Base-by-base conservation (phyloP, 23 red algal species). In the Gracilaria gracilis region DNA sequence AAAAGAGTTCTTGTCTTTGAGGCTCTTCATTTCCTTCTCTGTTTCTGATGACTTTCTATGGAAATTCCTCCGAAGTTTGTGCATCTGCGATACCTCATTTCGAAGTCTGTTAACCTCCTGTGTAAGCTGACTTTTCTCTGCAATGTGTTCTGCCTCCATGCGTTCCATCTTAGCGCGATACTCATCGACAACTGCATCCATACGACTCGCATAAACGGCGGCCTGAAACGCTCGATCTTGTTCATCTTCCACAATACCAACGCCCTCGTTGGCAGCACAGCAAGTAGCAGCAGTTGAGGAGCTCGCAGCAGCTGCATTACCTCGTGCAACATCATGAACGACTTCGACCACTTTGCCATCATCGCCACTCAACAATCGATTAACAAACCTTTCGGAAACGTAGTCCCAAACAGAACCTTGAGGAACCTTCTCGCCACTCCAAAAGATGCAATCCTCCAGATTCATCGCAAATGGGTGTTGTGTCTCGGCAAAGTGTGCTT, bases 371-470 rank as follows among this genome's bases (percentile, higher is more conserved):
- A 98, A 40, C 66, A 98, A 82, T 54, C 95, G 80, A 79, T 94
- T 92, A 29, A 98, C 95, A 98, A 94, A 98, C 50, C 87, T 71
- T 23, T 94, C 95, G 15, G 90, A 92, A 0, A 93, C 91, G 40
- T 98, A 98, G 77, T 98, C 95, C 95, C 95, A 98, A 24, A 98
- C 95, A 57, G 80, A 76, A n/a, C 95, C 92, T 3, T 82, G 70
- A 36, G 93, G 61, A 24, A 96, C 34, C 28, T 86, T 85, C 17
- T 89, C 86, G 15, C 87, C 87, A 25, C 42, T 91, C 73, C 73
- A 91, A 91, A 91, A 91, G 23, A 61, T 80, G 17, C 29, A 65
- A 19, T 84, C 90, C 40, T 75, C 82, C 28, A 93, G 54, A 27
- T 75, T 83, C 69, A 94, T 79, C 3, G 95, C 91, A 79, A 98